Evolutionary conservation across 805 yeast species (phyloP).

Genomic region (Starmerella sirachaensis): DNA sequence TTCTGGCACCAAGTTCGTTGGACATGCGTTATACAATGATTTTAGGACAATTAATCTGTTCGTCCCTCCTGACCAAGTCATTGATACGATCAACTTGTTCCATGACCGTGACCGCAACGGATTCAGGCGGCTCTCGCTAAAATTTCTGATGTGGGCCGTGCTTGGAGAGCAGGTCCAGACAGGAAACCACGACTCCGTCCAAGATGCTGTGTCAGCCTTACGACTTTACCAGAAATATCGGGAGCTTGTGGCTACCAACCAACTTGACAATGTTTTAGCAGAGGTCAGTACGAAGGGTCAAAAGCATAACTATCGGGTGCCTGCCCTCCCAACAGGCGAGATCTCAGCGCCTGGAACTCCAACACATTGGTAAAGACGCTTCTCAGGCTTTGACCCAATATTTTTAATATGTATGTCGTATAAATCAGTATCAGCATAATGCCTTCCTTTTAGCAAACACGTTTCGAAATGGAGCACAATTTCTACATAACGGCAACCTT

Average conservation of each 20-base stretch:
- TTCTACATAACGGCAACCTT: conserved; percentile 28
- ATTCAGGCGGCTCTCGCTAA: conserved; percentile 68
- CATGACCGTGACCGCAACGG: conserved; percentile 49
- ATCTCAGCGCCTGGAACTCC: not conserved
- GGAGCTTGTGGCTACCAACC: conserved; percentile 46
- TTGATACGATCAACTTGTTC: conserved; percentile 78
- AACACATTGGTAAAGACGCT: too few relatives aligned
- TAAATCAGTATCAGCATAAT: too few relatives aligned
- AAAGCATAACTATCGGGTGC: conserved; percentile 27
- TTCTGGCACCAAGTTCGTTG: conserved; percentile 82
- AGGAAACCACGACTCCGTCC: conserved; percentile 94
- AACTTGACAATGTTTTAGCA: conserved; percentile 49
- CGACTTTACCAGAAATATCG: conserved; percentile 59
- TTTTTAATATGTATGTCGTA: too few relatives aligned
- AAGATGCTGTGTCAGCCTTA: conserved; percentile 85
- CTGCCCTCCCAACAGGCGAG: conserved; percentile 4
- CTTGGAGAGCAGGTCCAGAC: conserved; percentile 68
- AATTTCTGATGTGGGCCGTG: conserved; percentile 73
- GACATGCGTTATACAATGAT: conserved; percentile 86
- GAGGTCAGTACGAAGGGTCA: conserved; percentile 45
- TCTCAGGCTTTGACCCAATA: too few relatives aligned
- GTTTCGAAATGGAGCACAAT: not conserved
- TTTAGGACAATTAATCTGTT: conserved; percentile 85
- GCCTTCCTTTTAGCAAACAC: not conserved
- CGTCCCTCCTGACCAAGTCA: conserved; percentile 72